Conservation (phyloP, 2,329 filamentous ascomycete species). For the Penicillium decumbens region DNA sequence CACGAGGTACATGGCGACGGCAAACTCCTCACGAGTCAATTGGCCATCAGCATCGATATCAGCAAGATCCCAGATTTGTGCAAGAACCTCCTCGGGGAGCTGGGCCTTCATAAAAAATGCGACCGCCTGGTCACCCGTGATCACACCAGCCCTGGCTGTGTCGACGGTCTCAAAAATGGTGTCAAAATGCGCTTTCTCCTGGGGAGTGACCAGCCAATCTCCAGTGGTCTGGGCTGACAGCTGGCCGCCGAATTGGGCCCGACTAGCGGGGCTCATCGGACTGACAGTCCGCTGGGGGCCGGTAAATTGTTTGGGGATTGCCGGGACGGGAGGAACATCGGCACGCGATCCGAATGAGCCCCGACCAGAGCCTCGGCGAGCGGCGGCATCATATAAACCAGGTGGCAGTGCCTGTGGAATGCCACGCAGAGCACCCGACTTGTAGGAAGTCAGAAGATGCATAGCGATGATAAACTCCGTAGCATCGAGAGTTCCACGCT, state of each 20-base stretch:
- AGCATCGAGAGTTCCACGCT: conserved; percentile 76
- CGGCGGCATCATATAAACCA: conserved; percentile 84
- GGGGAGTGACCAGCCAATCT: conserved; percentile 77
- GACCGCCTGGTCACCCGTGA: conserved; percentile 92
- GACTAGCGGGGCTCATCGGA: conserved; percentile 44
- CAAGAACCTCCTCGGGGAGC: conserved; percentile 79
- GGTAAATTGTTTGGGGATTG: conserved; percentile 77
- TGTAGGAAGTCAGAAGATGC: conserved; percentile 90
- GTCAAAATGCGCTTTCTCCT: conserved; percentile 85
- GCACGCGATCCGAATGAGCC: conserved; percentile 51
- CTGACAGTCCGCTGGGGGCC: conserved; percentile 57
- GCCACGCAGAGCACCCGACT: conserved; percentile 72
- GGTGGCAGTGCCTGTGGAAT: conserved; percentile 77
- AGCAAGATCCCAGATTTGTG: conserved; percentile 94
- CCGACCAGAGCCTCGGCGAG: conserved; percentile 56
- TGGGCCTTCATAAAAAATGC: conserved; percentile 90
- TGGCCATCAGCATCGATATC: conserved; percentile 89
- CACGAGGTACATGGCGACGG: conserved; percentile 96
- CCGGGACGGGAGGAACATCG: conserved; percentile 55
- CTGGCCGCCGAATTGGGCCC: conserved; percentile 48
- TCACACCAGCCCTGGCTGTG: conserved; percentile 71
- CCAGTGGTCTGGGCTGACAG: conserved; percentile 53
- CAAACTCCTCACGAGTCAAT: conserved; percentile 83
- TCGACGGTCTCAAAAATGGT: conserved; percentile 79
- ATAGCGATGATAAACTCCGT: conserved; percentile 98